Base-by-base conservation (phyloP, 2,329 filamentous ascomycete genomes). In the Juglanconis oblonga region DNA sequence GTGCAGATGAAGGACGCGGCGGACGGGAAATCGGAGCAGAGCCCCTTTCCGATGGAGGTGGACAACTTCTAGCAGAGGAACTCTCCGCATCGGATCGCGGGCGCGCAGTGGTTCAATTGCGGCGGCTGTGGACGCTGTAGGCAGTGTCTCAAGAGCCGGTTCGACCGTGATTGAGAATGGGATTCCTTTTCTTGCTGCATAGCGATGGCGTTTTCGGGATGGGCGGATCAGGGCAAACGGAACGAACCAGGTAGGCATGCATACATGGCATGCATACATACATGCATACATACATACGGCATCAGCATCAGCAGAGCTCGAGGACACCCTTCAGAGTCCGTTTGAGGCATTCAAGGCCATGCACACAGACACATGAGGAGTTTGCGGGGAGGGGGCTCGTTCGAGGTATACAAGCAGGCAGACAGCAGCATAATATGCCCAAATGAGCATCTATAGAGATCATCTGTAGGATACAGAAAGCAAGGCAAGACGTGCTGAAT, bases 11-110 rank as follows among this genome's bases (percentile, higher is more conserved):
- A 71, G 0, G 67, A 70, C 0, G 73, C 76, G 1, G 72, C 68
- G 24, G 24, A 24, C 24, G 24, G 24, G 32, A 74, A 76, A 52
- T 74, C 70, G 36, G 74, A 72, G 2, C 72, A 68, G 44, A 70
- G 67, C 52, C 73, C 66, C 4, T 64, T 64, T 55, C 29, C 66
- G 67, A 81, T 82, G 79, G 79, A 82, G 35, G 67, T 80, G 10
- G 82, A 84, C 59, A 77, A 80, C 66, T 71, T 76, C 1, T 80
- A 55, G 54, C 35, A 31, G 31, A 48, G 47, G 36, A 11, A 17
- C 29, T 49, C 50, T n/a, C 45, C 53, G 24, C 36, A 59, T 32
- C 35, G 42, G 47, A 57, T 33, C 8, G 29, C 40, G 50, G 57
- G 36, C 29, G 49, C 35, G 36, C 50, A n/a, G 14, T 36, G 24